These are phyloP conservation scores for Tilletia indica DNA, from an alignment of 1,284 basidiomycete genomes.

Conservation along the genomic window DNA sequence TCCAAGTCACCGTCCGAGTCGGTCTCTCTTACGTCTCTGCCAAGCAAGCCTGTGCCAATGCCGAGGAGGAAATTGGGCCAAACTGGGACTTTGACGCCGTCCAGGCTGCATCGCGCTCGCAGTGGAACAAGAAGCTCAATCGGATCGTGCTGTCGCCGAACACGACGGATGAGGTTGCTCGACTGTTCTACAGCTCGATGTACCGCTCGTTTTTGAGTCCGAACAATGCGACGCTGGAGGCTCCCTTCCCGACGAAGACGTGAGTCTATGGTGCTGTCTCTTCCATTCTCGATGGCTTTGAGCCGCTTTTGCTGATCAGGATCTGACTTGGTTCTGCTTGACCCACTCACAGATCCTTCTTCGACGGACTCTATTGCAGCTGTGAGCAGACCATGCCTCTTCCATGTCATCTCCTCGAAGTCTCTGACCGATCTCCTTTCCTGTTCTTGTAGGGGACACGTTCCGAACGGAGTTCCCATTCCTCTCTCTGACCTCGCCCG, in stretches of 20 bases:
- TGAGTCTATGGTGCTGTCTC: neutral
- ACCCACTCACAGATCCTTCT: constrained; percentile 33
- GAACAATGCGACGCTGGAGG: constrained; percentile 44
- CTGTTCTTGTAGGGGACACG: constrained; percentile 17
- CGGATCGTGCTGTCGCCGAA: constrained; percentile 35
- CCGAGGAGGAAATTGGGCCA: constrained; percentile 36
- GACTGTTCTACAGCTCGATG: constrained; percentile 44
- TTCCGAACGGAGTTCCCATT: constrained; percentile 28
- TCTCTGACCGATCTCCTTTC: no score
- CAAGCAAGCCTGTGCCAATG: constrained; percentile 43
- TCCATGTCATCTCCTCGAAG: no score
- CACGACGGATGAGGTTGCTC: constrained; percentile 33
- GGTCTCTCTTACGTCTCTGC: constrained; percentile 43
- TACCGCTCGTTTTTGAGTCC: constrained; percentile 49
- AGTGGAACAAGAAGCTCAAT: constrained; percentile 46
- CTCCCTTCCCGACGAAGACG: constrained; percentile 14
- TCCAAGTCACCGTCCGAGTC: constrained; percentile 32
- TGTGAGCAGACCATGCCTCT: no score
- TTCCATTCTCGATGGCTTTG: no score
- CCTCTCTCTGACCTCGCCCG: constrained; percentile 30
- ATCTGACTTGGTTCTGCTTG: neutral
- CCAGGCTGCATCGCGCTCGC: constrained; percentile 25
- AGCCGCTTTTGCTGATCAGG: no score
- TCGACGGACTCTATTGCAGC: constrained; percentile 38
- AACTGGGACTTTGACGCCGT: constrained; percentile 38